phyloP scores from a whole-genome alignment of 495 filamentous ascomycete species.

The Collariella sp. region DNA sequence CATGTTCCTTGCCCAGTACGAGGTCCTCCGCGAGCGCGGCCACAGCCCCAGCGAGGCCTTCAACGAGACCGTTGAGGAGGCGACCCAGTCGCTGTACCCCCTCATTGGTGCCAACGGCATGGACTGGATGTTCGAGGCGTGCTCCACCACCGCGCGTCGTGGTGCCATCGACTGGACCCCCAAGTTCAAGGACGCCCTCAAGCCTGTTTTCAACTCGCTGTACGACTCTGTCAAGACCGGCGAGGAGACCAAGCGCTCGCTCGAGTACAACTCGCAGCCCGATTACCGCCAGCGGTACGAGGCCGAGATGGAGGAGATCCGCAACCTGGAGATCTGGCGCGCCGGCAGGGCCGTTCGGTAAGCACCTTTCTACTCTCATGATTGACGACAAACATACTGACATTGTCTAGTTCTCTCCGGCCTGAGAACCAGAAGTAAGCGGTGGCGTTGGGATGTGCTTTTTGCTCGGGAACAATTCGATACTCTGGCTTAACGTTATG shows the following conservation, averaged over 20 bases:
- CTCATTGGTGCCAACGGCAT: constrained; percentile 93
- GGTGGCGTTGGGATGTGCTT: constrained; percentile 11
- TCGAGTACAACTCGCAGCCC: constrained; percentile 89
- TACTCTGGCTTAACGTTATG: constrained; percentile 14
- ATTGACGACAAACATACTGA: constrained; percentile 14
- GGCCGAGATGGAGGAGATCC: constrained; percentile 93
- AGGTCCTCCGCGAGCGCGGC: constrained; percentile 96
- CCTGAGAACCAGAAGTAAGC: constrained; percentile 85
- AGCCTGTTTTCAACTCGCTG: constrained; percentile 95
- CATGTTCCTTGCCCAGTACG: constrained; percentile 99
- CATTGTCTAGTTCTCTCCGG: constrained; percentile 57
- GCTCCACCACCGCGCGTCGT: constrained; percentile 95
- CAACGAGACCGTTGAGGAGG: constrained; percentile 99
- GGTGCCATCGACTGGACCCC: constrained; percentile 98
- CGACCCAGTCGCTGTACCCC: constrained; percentile 94
- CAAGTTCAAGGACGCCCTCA: constrained; percentile 89
- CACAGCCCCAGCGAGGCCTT: constrained; percentile 97
- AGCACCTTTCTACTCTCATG: constrained; percentile 18
- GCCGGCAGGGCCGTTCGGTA: constrained; percentile 93
- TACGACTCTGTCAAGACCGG: constrained; percentile 87
- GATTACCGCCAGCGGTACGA: constrained; percentile 96
- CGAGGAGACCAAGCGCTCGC: constrained; percentile 82
- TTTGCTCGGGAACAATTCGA: constrained; percentile 14
- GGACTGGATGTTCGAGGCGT: constrained; percentile 99
- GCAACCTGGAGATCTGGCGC: constrained; percentile 94